Evolutionary conservation across 225 moss, liverwort and hornwort species (phyloP), one percentile per base, ranked within the genome.

Genomic region (Physcomitrellopsis africana): DNA sequence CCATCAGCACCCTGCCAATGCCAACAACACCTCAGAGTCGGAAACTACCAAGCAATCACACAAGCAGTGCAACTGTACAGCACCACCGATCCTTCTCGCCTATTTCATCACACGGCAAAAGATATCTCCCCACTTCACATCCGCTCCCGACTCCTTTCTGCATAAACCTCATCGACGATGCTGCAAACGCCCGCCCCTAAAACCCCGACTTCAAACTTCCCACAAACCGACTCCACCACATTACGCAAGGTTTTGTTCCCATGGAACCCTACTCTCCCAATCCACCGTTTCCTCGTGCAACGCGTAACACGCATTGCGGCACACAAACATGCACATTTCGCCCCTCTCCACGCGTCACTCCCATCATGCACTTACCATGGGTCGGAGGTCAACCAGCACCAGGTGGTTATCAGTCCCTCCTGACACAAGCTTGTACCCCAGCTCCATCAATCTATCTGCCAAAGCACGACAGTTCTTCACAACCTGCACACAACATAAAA

Each of bases 341-440:
- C 20, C 54, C 61, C 48, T 22, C 37, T 7, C 62, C 16, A 41
- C 6, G 47, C 20, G 26, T 70, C 20, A 19, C 12, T 56, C 22
- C 32, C 5, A 27, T 42, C 43, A 51, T 32, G 22, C 19, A 81
- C 81, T 76, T 77, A 92, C 94, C 83, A 82, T 77, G 5, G 93
- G 82, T 51, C 93, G 88, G 41, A 95, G 87, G 70, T 95, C 95
- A 10, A 95, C 91, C 62, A 95, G 95, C 55, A 91, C 86, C 11
- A 95, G 95, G 74, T 95, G 95, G 44, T 95, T 95, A 24, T 95
- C 95, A 16, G 93, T 91, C 67, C 95, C 95, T 63, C 95, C 91
- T 11, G 91, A 95, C 26, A 95, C 91, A n/a, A 95, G 74, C n/a
- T 84, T 93, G 20, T 91, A 95, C 17, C 91, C 95, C 51, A 91